phyloP scores from a whole-genome alignment of 495 filamentous ascomycete species.

The Physcia stellaris region DNA sequence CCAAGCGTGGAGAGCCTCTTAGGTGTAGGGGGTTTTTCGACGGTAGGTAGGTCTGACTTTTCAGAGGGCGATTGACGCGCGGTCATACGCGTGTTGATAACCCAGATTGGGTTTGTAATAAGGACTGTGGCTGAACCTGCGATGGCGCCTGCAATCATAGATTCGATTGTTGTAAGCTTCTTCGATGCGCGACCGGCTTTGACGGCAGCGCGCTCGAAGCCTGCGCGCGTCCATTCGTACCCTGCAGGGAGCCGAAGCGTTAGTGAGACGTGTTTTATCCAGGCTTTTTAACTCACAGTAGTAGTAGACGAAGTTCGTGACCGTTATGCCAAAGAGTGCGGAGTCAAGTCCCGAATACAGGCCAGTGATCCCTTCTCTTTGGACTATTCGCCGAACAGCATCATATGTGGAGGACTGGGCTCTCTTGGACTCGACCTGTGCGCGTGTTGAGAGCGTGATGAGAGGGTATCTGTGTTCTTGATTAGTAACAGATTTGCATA shows the following conservation, averaged over 20 bases:
- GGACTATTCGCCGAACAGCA: conserved; percentile 73
- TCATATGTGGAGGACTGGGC: conserved; percentile 69
- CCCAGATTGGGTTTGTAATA: conserved; percentile 97
- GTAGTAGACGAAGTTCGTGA: conserved; percentile 99
- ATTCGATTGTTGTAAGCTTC: conserved; percentile 78
- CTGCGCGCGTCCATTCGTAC: conserved; percentile 93
- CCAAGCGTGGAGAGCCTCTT: conserved; percentile 57
- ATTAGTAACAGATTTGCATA: conserved; percentile 12
- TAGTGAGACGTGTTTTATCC: neutral
- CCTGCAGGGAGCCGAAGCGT: conserved; percentile 17
- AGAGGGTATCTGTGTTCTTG: conserved; percentile 63
- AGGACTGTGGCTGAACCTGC: conserved; percentile 89
- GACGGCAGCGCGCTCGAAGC: conserved; percentile 70
- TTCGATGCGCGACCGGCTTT: conserved; percentile 62
- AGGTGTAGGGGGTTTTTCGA: conserved; percentile 12
- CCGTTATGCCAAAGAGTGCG: conserved; percentile 90
- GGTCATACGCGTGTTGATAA: conserved; percentile 96
- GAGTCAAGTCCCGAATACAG: conserved; percentile 82
- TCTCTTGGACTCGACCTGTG: conserved; percentile 92
- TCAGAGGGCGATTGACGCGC: conserved; percentile 54
- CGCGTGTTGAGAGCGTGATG: conserved; percentile 93
- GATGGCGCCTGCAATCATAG: conserved; percentile 90
- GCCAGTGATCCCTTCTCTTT: conserved; percentile 76
- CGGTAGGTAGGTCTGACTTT: conserved; percentile 37
- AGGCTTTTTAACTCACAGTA: conserved; percentile 50